These are phyloP conservation scores for Penicillium turbatum DNA, from an alignment of 495 filamentous ascomycete species.

Conservation along the genomic window DNA sequence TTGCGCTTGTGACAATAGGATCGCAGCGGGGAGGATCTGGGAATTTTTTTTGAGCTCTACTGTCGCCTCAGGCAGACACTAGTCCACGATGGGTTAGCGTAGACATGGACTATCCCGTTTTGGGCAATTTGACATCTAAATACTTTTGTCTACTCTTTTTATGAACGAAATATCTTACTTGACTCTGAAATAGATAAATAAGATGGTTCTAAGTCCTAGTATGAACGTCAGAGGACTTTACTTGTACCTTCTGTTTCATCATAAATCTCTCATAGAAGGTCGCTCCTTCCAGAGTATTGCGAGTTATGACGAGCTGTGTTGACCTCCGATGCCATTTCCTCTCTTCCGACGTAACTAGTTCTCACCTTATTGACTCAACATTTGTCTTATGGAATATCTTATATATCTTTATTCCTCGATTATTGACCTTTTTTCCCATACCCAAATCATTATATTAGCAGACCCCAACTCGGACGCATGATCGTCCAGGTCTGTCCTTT, in stretches of 20 bases:
- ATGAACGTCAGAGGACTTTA: neutral
- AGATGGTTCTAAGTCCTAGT: too few relatives aligned
- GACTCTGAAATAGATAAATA: neutral
- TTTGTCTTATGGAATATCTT: neutral
- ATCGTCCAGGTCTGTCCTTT: too few relatives aligned
- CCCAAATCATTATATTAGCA: too few relatives aligned
- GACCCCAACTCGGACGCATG: too few relatives aligned
- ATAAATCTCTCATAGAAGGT: too few relatives aligned
- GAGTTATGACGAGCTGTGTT: neutral
- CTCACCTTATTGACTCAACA: neutral
- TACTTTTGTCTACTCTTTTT: too few relatives aligned
- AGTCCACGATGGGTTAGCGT: constrained; percentile 7
- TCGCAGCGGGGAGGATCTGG: constrained; percentile 29
- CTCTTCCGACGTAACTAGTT: neutral
- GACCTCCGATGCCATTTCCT: neutral
- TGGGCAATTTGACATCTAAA: neutral
- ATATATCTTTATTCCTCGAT: neutral
- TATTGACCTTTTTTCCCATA: neutral
- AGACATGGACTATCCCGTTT: neutral
- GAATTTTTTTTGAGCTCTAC: constrained; percentile 34
- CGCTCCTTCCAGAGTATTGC: neutral
- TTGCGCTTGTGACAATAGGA: constrained; percentile 12
- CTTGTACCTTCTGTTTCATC: too few relatives aligned
- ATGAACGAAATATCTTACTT: too few relatives aligned
- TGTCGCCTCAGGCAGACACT: constrained; percentile 27